Base-by-base conservation (phyloP, 768 basidiomycete genomes). In the Tylopilus rubrobrunneus region DNA sequence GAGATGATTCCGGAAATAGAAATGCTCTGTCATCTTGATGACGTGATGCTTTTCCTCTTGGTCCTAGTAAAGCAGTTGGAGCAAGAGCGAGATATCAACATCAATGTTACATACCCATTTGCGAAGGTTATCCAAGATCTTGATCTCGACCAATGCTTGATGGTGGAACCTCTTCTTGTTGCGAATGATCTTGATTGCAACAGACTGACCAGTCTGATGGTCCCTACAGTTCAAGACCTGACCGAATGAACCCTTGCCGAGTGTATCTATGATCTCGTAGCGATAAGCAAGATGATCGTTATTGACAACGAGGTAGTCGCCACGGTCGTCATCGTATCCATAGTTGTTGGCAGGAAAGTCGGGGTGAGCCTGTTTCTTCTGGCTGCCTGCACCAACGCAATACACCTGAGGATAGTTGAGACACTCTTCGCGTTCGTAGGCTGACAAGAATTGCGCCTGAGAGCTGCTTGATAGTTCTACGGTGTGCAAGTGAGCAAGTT, bases 151-250 rank as follows among this genome's bases (percentile, higher is more conserved):
- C 42, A 98, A 71, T 1, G 96, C 97, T 70, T 98, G 97, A 63
- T 96, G 92, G 69, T 98, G 95, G 76, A 98, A 98, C 45, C 97
- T 81, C 72, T 98, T 98, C 79, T 98, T 98, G 77, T 98, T 98
- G 39, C 97, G 85, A 62, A 99, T 98, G 57, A 99, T 98, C 79
- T 99, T 99, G 75, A 99, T 86, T 17, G 97, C 97, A 10, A 98
- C 92, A n/a, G 92, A 94, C 63, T 90, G 83, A 10, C 97, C 97
- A 12, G 94, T 93, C 64, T 84, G 85, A 67, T 98, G 92, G 72
- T 98, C 97, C 40, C 96, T 86, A 70, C 96, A 98, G 66, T 91
- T 87, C 19, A 98, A 71, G 14, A 99, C 97, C 67, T 98, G 97
- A 17, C 97, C 97, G 62, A 99, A 99, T 8, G 96, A 98, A 39